Evolutionary conservation across 2,329 filamentous ascomycete genomes (phyloP).

Genomic region (Monilinia fructicola): DNA sequence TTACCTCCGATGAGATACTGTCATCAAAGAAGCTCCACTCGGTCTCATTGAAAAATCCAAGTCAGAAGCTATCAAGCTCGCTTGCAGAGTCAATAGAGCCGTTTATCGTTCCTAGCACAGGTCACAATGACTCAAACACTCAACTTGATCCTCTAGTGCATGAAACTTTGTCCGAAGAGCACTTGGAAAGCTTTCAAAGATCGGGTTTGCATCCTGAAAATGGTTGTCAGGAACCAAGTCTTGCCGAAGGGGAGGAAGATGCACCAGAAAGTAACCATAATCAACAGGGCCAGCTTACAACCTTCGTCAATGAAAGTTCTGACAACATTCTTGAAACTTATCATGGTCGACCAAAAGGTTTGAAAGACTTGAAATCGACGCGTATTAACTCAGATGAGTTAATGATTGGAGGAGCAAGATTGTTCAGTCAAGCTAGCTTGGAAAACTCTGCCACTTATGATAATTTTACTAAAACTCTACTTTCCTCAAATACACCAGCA

Average conservation of each 20-base stretch:
- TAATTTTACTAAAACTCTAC: not conserved
- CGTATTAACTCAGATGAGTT: no score
- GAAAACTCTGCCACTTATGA: not conserved
- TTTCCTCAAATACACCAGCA: not conserved
- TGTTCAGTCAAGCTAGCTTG: not conserved
- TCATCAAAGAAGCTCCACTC: not conserved
- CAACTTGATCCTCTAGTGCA: not conserved
- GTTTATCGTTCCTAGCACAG: not conserved
- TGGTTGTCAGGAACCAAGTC: not conserved
- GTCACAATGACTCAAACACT: not conserved
- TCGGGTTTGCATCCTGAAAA: not conserved
- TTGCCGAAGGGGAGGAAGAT: not conserved
- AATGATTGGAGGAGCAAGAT: not conserved
- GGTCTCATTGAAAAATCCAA: not conserved
- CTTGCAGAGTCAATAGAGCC: constrained; percentile 1
- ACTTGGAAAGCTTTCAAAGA: not conserved
- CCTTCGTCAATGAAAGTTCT: not conserved
- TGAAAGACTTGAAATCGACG: no score
- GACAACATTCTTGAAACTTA: not conserved
- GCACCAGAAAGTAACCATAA: not conserved
- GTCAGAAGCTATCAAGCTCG: constrained; percentile 6
- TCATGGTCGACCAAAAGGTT: not conserved
- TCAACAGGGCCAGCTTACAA: not conserved
- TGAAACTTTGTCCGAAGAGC: no score
- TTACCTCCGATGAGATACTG: not conserved